Base-by-base conservation (phyloP, 177 flowering plant genomes). In the Vitis hybrid region DNA sequence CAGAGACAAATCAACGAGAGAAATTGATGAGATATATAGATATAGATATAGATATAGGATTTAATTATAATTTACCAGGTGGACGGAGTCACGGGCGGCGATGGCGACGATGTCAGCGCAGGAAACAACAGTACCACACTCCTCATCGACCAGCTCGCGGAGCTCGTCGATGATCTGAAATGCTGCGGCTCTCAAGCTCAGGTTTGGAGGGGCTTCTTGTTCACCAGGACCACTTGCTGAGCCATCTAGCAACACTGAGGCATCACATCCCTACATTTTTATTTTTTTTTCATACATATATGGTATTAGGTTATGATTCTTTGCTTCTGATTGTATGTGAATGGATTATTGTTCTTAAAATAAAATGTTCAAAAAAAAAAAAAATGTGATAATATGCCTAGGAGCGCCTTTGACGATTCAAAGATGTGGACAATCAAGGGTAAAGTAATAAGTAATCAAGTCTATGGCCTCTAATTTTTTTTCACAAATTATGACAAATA, bases 81-180 rank as follows among this genome's bases (percentile, higher is more conserved):
- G 58, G 52, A 91, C 90, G 10, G 92, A 60, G 54, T 91, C 93
- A n/a, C 97, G 91, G 1, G 94, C 92, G 13, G 94, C 90, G 7
- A 91, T 70, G 57, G 93, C 88, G 30, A 74, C 30, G 62, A 91
- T 84, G 69, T 89, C 93, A 2, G 91, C 68, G 65, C 94, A 91
- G 5, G 97, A 91, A 61, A 88, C 94, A 3, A 83, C 80, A 2
- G 64, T 67, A 0, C 90, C 90, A 58, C 92, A 88, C 13, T 70
- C 46, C 18, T 71, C 67, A 27, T 88, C 80, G 14, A 84, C 71
- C 12, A 51, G 86, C 1, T 30, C 67, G 2, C 81, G 85, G 14
- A 90, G 84, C 54, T 86, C 84, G 58, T 88, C 64, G 71, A 91
- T 80, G 71, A 87, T 78, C 61, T 62, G 66, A 60, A 91, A 90